Evolutionary conservation across 345 rosid species (phyloP).

Genomic region (Noccaea caerulescens): DNA sequence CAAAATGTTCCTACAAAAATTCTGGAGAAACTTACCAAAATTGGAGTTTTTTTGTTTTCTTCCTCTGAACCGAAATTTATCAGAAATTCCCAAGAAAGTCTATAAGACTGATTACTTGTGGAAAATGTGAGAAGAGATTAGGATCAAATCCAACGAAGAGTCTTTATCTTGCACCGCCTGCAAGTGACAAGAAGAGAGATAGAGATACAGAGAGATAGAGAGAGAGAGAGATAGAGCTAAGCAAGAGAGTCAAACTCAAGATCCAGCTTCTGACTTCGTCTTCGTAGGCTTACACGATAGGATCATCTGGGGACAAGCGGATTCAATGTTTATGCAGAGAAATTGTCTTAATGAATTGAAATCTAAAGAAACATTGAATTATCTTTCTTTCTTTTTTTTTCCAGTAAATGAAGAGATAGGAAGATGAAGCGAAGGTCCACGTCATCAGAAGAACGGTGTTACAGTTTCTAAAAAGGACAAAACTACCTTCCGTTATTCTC

Average conservation of each 20-base stretch:
- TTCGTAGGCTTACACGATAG: constrained; percentile 30
- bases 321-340: constrained; percentile 32
- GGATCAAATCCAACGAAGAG: constrained; percentile 31
- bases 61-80: constrained; percentile 12
- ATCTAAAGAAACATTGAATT: constrained; percentile 19
- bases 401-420: constrained; percentile 34
- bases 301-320: constrained; percentile 33
- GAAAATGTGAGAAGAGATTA: constrained; percentile 32
- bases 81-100: constrained; percentile 19
- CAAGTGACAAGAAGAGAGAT: constrained; percentile 38
- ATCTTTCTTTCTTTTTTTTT: not conserved
- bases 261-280: constrained; percentile 41
- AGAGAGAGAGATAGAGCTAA: constrained; percentile 4
- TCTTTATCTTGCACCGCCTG: constrained; percentile 26
- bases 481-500: constrained; percentile 37
- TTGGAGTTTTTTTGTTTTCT: constrained; percentile 1
- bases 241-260: constrained; percentile 41
- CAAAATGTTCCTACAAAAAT: not conserved
- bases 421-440: constrained; percentile 39
- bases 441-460: constrained; percentile 38
- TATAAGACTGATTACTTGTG: not conserved
- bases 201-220: constrained; percentile 18
- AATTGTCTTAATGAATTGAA: constrained; percentile 34
- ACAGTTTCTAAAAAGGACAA: constrained; percentile 36
- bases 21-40: constrained; percentile 22